Conservation (phyloP, 495 filamentous ascomycete species). For the Achaetomiella virescens region DNA sequence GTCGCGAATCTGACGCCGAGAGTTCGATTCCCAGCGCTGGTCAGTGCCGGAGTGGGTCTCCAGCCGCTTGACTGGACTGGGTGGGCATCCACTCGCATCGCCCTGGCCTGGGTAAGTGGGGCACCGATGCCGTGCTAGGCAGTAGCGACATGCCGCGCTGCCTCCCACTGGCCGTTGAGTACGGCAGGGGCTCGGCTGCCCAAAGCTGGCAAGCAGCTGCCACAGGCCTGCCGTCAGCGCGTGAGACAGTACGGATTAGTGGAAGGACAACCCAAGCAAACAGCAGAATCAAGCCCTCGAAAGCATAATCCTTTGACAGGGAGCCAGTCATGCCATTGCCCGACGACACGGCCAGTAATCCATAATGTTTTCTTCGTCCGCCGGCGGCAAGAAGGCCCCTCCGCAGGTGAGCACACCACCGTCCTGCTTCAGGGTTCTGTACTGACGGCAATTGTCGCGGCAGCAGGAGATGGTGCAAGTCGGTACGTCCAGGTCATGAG, state of each 20-base stretch:
- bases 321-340: conserved; percentile 23
- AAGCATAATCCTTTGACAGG: background rate
- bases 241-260: conserved; percentile 1
- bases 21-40: background rate
- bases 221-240: conserved; percentile 1
- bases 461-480: conserved; percentile 98
- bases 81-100: background rate
- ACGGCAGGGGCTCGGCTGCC: conserved; percentile 1
- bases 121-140: background rate
- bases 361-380: conserved; percentile 52
- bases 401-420: conserved; percentile 56
- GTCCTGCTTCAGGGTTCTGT: conserved; percentile 7
- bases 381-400: conserved; percentile 59
- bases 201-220: conserved; percentile 15
- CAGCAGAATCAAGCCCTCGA: background rate
- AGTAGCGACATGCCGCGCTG: background rate
- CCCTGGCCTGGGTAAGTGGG: conserved; percentile 3
- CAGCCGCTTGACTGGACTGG: background rate
- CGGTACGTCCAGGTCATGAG: conserved; percentile 51
- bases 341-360: conserved; percentile 5
- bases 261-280: background rate
- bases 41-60: conserved; percentile 9
- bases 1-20: conserved; percentile 3
- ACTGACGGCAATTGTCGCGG: conserved; percentile 28
- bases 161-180: background rate